These are phyloP conservation scores for Teratosphaeriaceae sp. DNA, from an alignment of 2,329 filamentous ascomycete genomes.

Conservation along the genomic window DNA sequence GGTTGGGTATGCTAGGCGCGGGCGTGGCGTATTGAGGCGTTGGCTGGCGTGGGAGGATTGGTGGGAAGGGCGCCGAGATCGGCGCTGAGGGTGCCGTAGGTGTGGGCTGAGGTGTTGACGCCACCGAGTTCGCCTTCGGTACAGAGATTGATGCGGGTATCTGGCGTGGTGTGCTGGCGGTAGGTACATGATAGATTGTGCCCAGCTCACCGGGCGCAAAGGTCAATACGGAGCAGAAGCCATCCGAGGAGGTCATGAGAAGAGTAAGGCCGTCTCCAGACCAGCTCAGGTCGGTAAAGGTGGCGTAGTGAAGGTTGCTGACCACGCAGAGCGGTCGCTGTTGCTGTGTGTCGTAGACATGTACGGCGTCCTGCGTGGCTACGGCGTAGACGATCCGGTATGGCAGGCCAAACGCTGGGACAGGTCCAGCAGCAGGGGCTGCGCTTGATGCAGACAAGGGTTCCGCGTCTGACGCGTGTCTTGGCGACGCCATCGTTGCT, in stretches of 20 bases:
- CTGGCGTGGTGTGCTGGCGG: constrained; percentile 30
- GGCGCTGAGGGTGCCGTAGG: constrained; percentile 19
- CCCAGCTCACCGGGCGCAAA: constrained; percentile 82
- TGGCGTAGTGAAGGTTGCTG: constrained; percentile 94
- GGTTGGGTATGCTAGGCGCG: constrained; percentile 51
- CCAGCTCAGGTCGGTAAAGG: constrained; percentile 95
- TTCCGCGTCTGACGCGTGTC: constrained; percentile 42
- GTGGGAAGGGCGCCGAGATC: constrained; percentile 7
- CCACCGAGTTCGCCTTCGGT: constrained; percentile 30
- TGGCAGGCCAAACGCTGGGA: constrained; percentile 70
- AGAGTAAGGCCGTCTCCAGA: constrained; percentile 70
- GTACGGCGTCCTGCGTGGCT: constrained; percentile 89
- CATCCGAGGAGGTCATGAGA: constrained; percentile 95
- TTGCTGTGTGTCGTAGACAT: constrained; percentile 96
- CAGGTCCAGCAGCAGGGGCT: constrained; percentile 37
- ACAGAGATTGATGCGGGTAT: constrained; percentile 34
- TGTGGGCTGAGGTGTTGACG: constrained; percentile 36
- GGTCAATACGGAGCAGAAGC: constrained; percentile 88
- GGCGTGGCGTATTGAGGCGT: constrained; percentile 37
- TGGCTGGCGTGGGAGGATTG: constrained; percentile 7
- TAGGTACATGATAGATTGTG: constrained; percentile 66
- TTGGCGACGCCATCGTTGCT: constrained; percentile 49
- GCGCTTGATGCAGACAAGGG: constrained; percentile 47
- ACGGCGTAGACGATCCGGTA: constrained; percentile 97
- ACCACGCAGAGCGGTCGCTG: constrained; percentile 89